Evolutionary conservation across 768 basidiomycete genomes (phyloP), one percentile per base, ranked within the genome.

Genomic region (Lactarius deliciosus): DNA sequence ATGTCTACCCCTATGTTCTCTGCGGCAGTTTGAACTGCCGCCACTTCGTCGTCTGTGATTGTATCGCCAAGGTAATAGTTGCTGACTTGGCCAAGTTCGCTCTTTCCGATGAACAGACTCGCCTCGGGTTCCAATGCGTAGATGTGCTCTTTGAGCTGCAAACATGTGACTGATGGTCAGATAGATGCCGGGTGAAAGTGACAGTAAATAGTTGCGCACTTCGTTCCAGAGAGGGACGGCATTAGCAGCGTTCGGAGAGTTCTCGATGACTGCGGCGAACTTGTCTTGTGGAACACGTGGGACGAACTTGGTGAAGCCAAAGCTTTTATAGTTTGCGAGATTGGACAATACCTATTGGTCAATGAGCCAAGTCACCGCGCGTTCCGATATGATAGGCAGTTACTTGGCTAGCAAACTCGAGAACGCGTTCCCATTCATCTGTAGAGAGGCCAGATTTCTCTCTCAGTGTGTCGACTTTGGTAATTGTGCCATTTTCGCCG

Each of bases 271-370:
- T 7, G 79, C 80, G 47, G 81, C 83, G 72, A 96, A 93, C 71
- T 84, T 86, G 18, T 79, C 81, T 28, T 80, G 72, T 2, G 85
- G 72, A 56, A 91, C 72, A 25, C 94, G 88, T 25, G 94, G 92
- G 57, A 93, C 74, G 70, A 96, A 89, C 78, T 96, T 95, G 53
- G 90, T 91, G 73, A 89, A 90, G 1, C 93, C 93, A 68, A 95
- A 95, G 2, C 81, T 83, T 74, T 85, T 91, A 77, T 87, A 93
- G 76, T 94, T 94, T 28, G 85, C 82, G 40, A 89, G 79, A 73
- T 88, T 87, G 74, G 83, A 84, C 65, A 89, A 71, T 16, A 83
- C 82, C 81, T 79, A 34, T 6, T n/a, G 3, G 43, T 53, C 28
- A 40, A 60, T 55, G 47, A 47, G 36, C 25, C 9, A 60, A 15